Evolutionary conservation across 2,329 filamentous ascomycete genomes (phyloP).

Genomic region (Paecilomyces sp.): DNA sequence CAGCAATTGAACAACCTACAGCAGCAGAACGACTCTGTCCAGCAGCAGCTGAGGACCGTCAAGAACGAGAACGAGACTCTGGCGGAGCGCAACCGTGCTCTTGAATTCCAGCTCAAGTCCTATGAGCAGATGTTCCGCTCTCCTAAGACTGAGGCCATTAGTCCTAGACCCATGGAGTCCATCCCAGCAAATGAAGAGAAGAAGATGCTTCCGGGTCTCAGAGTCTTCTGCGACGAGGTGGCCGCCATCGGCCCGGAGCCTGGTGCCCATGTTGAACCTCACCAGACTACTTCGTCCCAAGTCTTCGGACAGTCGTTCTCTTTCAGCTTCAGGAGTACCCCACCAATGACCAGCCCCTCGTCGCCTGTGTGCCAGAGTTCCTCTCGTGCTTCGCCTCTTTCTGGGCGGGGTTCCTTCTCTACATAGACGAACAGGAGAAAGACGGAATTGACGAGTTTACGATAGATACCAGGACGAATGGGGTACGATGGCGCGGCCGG

Average conservation of each 20-base stretch:
- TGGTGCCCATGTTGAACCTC: constrained; percentile 11
- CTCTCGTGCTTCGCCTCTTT: constrained; percentile 18
- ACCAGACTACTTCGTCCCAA: constrained; percentile 18
- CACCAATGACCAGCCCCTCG: constrained; percentile 26
- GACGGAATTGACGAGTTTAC: neutral
- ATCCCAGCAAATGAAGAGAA: constrained; percentile 23
- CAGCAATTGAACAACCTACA: constrained; percentile 26
- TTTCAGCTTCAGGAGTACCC: constrained; percentile 19
- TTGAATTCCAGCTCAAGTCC: constrained; percentile 31
- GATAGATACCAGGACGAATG: neutral
- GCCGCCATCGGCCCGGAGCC: constrained; percentile 17
- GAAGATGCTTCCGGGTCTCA: constrained; percentile 27
- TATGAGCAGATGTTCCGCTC: constrained; percentile 32
- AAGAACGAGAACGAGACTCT: constrained; percentile 30
- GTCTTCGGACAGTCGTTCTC: constrained; percentile 20
- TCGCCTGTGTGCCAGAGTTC: constrained; percentile 25
- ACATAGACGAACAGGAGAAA: constrained; percentile 6
- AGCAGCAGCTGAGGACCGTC: constrained; percentile 25
- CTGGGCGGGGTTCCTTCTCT: constrained; percentile 22
- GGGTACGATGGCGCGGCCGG: constrained; percentile 4
- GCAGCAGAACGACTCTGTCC: constrained; percentile 27
- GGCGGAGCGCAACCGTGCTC: constrained; percentile 26
- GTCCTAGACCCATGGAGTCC: constrained; percentile 16
- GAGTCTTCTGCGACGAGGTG: constrained; percentile 29
- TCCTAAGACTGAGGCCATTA: constrained; percentile 24